These are phyloP conservation scores for Colletotrichum godetiae DNA, from an alignment of 2,329 filamentous ascomycete species.

Conservation along the genomic window DNA sequence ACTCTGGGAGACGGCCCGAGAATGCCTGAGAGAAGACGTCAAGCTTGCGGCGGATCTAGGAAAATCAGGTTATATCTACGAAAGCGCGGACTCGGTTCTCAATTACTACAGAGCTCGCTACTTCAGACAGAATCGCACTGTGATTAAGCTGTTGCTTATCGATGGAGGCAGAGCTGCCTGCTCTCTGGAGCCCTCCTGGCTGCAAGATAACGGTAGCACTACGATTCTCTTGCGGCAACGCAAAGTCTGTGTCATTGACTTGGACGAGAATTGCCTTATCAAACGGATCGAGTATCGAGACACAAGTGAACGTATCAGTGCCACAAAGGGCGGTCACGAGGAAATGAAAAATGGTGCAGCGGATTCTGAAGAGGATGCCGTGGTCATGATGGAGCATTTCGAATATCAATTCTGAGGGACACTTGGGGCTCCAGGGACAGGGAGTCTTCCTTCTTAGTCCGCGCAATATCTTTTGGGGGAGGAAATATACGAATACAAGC, in stretches of 20 bases:
- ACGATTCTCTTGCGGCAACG: too few species aligned
- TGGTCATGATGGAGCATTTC: background rate
- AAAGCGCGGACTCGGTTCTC: background rate
- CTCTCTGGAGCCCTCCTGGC: background rate
- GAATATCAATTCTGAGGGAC: background rate
- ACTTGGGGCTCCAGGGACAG: fast-evolving
- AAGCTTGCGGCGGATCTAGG: fast-evolving
- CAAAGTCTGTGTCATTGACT: background rate
- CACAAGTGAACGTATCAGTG: background rate
- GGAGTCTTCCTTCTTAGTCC: background rate
- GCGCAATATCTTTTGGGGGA: background rate
- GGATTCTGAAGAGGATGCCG: background rate
- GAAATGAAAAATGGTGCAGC: background rate
- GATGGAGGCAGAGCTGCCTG: background rate
- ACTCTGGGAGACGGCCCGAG: fast-evolving
- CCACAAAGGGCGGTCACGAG: background rate
- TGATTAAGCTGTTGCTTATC: background rate
- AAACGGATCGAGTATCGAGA: background rate
- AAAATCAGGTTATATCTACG: background rate
- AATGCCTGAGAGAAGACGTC: background rate
- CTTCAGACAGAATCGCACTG: fast-evolving
- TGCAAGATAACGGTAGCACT: too few species aligned
- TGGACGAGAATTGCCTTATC: background rate
- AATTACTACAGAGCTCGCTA: fast-evolving
- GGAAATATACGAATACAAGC: background rate